Conservation (phyloP, 345 rosid species). For the Garcia nutans region DNA sequence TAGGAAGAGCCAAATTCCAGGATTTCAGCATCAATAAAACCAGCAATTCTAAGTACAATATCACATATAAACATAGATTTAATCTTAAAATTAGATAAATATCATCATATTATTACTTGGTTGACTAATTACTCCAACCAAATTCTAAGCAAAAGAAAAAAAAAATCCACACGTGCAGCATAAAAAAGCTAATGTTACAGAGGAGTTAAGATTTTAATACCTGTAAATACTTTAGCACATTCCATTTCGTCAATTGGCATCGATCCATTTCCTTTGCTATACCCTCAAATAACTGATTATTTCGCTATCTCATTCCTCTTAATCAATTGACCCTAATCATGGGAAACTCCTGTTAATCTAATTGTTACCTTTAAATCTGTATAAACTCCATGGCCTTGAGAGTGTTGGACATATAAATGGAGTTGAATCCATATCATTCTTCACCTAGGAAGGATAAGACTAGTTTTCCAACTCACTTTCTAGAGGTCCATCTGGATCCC, state of each 20-base stretch:
- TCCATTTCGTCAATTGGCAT: conserved; percentile 68
- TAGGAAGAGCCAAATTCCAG: not conserved
- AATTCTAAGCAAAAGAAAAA: not conserved
- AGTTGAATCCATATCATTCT: not conserved
- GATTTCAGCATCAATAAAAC: not conserved
- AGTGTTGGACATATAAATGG: too few species aligned
- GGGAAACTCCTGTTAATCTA: conserved; percentile 45
- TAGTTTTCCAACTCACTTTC: conserved; percentile 2
- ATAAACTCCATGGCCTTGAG: conserved; percentile 27
- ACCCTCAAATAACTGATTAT: conserved; percentile 54
- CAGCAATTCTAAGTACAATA: conserved; percentile 16
- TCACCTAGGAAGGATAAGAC: not conserved
- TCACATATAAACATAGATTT: not conserved
- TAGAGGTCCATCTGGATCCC: not conserved
- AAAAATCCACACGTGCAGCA: not conserved
- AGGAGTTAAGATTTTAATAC: conserved; percentile 32
- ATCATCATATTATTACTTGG: not conserved
- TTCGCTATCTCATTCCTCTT: conserved; percentile 53
- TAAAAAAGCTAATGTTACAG: too few species aligned
- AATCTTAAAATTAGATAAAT: not conserved
- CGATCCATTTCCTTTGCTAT: conserved; percentile 53
- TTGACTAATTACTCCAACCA: not conserved
- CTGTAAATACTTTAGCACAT: conserved; percentile 82
- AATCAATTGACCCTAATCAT: conserved; percentile 51
- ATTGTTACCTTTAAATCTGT: conserved; percentile 49